Percentiles rank a stretch among this genome's conserved stretches.
Evolutionary conservation across 1,139 yeast species (phyloP).

Genomic region (Kodamaea plutei): DNA sequence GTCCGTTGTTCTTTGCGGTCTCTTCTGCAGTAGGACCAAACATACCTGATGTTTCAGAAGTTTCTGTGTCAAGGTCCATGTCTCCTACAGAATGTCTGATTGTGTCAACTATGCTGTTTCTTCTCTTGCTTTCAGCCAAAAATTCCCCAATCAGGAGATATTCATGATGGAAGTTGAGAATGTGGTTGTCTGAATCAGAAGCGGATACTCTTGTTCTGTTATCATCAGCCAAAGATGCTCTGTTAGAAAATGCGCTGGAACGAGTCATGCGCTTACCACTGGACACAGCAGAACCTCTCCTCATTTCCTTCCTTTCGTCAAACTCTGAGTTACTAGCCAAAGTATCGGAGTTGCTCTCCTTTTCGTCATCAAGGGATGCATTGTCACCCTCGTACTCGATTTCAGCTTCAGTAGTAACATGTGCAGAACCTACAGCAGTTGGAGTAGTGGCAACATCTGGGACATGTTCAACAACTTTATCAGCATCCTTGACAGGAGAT

Average conservation of each 20-base stretch:
- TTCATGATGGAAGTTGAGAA: constrained; percentile 16
- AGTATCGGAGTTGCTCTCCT: constrained; percentile 10
- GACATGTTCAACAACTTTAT: background rate
- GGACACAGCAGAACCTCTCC: constrained; percentile 1
- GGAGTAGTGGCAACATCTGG: constrained; percentile 1
- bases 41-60: constrained; percentile 20
- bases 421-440: background rate
- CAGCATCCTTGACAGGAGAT: constrained; percentile 1
- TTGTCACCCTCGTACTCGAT: background rate
- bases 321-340: constrained; percentile 8
- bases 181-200: constrained; percentile 10
- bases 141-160: constrained; percentile 14
- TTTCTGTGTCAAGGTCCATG: constrained; percentile 9
- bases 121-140: constrained; percentile 14
- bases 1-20: constrained; percentile 23
- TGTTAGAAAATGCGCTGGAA: constrained; percentile 8
- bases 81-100: constrained; percentile 11
- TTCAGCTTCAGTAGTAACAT: background rate
- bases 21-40: constrained; percentile 22
- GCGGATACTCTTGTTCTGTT: constrained; percentile 9
- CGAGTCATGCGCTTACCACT: constrained; percentile 9
- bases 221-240: constrained; percentile 2
- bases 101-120: constrained; percentile 11
- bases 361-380: constrained; percentile 8
- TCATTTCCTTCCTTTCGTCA: constrained; percentile 8